phyloP scores from a whole-genome alignment of 2,329 filamentous ascomycete species.

The Rhinocladiella mackenziei region DNA sequence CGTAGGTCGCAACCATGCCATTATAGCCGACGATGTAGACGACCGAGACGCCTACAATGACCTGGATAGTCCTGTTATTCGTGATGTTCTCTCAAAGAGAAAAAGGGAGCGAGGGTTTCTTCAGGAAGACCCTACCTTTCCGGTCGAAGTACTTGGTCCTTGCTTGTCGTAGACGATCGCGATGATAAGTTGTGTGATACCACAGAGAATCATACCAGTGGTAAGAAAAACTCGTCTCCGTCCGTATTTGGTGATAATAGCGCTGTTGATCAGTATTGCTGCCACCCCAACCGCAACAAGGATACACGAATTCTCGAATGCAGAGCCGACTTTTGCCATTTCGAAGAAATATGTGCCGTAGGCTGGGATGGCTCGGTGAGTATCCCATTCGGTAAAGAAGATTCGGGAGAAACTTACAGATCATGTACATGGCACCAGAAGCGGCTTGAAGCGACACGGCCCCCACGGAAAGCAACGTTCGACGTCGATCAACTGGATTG shows the following conservation, averaged over 20 bases:
- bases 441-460: constrained; percentile 51
- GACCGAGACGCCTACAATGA: constrained; percentile 52
- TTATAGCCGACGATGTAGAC: constrained; percentile 55
- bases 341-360: constrained; percentile 59
- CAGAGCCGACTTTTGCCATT: constrained; percentile 54
- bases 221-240: constrained; percentile 53
- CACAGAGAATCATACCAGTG: constrained; percentile 50
- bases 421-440: constrained; percentile 55
- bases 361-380: no score
- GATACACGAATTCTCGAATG: constrained; percentile 57
- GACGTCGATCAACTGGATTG: constrained; percentile 51
- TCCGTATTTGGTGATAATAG: constrained; percentile 52
- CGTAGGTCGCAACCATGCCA: constrained; percentile 52
- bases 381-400: no score
- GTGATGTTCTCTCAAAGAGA: no score
- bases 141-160: constrained; percentile 34
- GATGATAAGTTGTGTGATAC: constrained; percentile 52
- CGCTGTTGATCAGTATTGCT: constrained; percentile 53
- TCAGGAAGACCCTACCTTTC: constrained; percentile 31
- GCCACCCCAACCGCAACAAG: constrained; percentile 52
- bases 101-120: no score
- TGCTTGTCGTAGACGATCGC: constrained; percentile 50
- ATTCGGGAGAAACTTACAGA: constrained; percentile 40
- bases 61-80: no score
- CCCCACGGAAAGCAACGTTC: constrained; percentile 48